phyloP scores from a whole-genome alignment of 768 basidiomycete genomes.

The Galerina sulciceps region DNA sequence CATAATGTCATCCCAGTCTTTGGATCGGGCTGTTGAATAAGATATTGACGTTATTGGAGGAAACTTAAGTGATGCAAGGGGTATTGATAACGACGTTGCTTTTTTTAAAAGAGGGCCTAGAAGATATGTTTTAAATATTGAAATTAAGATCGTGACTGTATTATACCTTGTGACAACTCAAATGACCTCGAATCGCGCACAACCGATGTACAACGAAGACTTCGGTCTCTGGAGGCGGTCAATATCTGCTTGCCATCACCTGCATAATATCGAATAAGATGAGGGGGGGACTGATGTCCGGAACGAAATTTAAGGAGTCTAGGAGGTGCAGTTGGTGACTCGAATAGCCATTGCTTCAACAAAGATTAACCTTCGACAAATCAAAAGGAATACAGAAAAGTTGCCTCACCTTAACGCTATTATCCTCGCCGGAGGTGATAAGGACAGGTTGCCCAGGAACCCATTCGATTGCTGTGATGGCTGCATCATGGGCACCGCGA shows the following conservation, averaged over 20 bases:
- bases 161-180: constrained; percentile 88
- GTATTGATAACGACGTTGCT: constrained; percentile 76
- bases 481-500: constrained; percentile 87
- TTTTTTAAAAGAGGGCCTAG: constrained; percentile 84
- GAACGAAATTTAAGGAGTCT: constrained; percentile 90
- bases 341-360: constrained; percentile 94
- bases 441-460: constrained; percentile 91
- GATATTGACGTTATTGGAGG: constrained; percentile 79
- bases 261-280: constrained; percentile 93
- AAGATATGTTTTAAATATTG: neutral
- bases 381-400: neutral
- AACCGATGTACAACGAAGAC: constrained; percentile 87
- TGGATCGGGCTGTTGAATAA: constrained; percentile 78
- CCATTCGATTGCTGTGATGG: constrained; percentile 86
- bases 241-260: constrained; percentile 96
- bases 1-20: constrained; percentile 97
- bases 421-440: constrained; percentile 90
- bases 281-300: constrained; percentile 90
- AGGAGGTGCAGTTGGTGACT: constrained; percentile 85
- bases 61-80: constrained; percentile 82
- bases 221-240: constrained; percentile 88
- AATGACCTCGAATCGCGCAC: constrained; percentile 95
- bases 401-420: constrained; percentile 82
- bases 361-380: neutral
- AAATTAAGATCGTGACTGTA: neutral